A percentile compares a stretch with the other conserved stretches of the same genome.
Conservation (phyloP, 768 basidiomycete genomes). For the Omphalotus guepiniiformis region DNA sequence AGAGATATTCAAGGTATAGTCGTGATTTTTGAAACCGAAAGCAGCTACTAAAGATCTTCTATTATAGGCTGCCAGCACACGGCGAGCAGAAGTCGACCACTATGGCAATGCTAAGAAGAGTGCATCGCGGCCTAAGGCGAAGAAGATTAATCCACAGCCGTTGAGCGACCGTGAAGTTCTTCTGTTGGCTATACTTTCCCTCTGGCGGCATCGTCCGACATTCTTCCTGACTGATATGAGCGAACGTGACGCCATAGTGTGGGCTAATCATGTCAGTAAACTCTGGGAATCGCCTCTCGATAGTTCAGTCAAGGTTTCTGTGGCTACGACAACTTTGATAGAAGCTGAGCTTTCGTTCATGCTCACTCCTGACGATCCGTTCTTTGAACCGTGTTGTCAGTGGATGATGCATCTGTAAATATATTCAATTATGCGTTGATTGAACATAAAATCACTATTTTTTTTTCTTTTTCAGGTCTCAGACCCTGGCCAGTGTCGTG, state of each 20-base stretch:
- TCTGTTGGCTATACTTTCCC: conserved; percentile 59
- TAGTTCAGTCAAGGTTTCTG: conserved; percentile 59
- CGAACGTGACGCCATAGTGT: conserved; percentile 37
- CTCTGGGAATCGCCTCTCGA: conserved; percentile 65
- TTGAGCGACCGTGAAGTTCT: conserved; percentile 68
- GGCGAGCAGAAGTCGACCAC: conserved; percentile 59
- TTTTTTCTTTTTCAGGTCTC: not conserved
- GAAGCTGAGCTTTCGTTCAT: conserved; percentile 41
- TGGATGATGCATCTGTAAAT: conserved; percentile 25
- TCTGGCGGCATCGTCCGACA: conserved; percentile 56
- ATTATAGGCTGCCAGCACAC: conserved; percentile 42
- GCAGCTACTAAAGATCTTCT: conserved; percentile 3
- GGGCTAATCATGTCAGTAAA: conserved; percentile 43
- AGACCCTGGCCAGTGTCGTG: conserved; percentile 44
- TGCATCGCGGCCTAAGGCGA: conserved; percentile 56
- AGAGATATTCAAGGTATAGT: conserved; percentile 51
- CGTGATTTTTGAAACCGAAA: not conserved
- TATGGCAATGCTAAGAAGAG: conserved; percentile 51
- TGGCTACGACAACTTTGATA: conserved; percentile 45
- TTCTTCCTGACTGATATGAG: conserved; percentile 51
- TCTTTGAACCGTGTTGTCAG: conserved; percentile 15
- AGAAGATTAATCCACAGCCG: conserved; percentile 49
- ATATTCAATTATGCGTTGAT: not conserved
- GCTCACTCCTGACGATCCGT: conserved; percentile 34
- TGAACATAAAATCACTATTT: not conserved